These are phyloP conservation scores for Fragilaria radians DNA, from an alignment of 108 stramenopile species.

Conservation along the genomic window DNA sequence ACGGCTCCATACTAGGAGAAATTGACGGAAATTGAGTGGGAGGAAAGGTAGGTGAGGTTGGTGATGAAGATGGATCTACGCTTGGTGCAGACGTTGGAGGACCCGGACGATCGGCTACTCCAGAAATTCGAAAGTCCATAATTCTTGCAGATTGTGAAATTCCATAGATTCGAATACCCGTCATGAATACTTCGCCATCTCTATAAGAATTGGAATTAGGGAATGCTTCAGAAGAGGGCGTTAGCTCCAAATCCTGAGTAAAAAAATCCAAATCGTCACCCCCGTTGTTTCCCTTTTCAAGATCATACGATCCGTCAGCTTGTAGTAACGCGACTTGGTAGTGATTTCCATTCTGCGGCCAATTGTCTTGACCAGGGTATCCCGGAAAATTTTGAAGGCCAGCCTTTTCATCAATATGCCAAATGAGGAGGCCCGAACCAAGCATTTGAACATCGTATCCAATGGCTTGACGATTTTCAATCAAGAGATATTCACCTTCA, in stretches of 20 bases:
- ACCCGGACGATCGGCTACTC: background rate
- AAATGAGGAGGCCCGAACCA: slow-evolving; percentile 39
- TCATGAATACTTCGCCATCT: slow-evolving; percentile 17
- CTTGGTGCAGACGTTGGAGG: slow-evolving; percentile 16
- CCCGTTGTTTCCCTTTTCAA: slow-evolving; percentile 36
- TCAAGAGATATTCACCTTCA: slow-evolving; percentile 2
- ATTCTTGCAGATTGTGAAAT: slow-evolving; percentile 3
- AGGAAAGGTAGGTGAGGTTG: background rate
- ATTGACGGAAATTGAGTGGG: background rate
- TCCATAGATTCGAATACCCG: slow-evolving; percentile 30
- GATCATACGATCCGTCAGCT: slow-evolving; percentile 69
- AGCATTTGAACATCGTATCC: slow-evolving; percentile 6
- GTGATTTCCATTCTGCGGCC: slow-evolving; percentile 54
- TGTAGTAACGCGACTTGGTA: slow-evolving; percentile 64
- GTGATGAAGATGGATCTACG: background rate
- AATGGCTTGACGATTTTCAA: slow-evolving; percentile 5
- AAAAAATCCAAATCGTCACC: slow-evolving; percentile 24
- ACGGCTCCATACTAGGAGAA: background rate
- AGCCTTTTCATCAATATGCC: slow-evolving; percentile 33
- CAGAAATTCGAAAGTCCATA: background rate
- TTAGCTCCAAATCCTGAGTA: slow-evolving; percentile 5
- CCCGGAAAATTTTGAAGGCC: slow-evolving; percentile 9
- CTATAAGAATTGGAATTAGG: slow-evolving; percentile 65
- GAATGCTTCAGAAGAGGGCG: slow-evolving; percentile 4
- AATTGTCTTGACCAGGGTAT: slow-evolving; percentile 39